Conservation (phyloP, 2,329 filamentous ascomycete genomes). For the Aureobasidium namibiae region DNA sequence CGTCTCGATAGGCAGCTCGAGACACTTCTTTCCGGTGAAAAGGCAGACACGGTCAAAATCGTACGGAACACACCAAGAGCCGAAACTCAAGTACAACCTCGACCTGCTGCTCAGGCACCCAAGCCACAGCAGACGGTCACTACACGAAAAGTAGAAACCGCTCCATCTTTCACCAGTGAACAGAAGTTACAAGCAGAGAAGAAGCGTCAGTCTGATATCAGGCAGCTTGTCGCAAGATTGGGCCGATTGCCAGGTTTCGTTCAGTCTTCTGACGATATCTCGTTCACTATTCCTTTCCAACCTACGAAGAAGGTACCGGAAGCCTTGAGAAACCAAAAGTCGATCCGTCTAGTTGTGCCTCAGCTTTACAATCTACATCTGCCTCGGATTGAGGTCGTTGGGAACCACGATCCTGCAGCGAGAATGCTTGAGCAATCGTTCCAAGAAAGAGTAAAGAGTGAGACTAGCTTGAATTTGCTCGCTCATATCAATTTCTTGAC, state of each 20-base stretch:
- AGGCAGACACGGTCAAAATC: slow-evolving; percentile 64
- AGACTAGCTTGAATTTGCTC: slow-evolving; percentile 57
- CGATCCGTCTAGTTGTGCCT: slow-evolving; percentile 61
- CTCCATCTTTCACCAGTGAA: slow-evolving; percentile 43
- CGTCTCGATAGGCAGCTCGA: slow-evolving; percentile 66
- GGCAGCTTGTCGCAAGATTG: slow-evolving; percentile 69
- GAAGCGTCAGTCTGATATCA: slow-evolving; percentile 56
- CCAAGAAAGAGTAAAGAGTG: slow-evolving; percentile 46
- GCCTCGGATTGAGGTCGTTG: slow-evolving; percentile 57
- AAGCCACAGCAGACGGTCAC: background rate
- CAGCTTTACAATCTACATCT: slow-evolving; percentile 62
- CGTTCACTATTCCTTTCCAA: slow-evolving; percentile 63
- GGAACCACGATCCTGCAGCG: slow-evolving; percentile 52
- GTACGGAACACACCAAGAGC: slow-evolving; percentile 41
- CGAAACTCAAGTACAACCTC: background rate
- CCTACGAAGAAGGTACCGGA: slow-evolving; percentile 52
- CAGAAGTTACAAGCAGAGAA: slow-evolving; percentile 56
- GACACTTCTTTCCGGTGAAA: slow-evolving; percentile 58
- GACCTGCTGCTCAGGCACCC: background rate
- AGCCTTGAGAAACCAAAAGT: slow-evolving; percentile 53
- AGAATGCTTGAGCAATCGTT: slow-evolving; percentile 60
- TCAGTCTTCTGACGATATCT: slow-evolving; percentile 60
- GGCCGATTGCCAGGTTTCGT: slow-evolving; percentile 58
- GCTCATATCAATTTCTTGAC: slow-evolving; percentile 67
- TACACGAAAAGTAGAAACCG: background rate